phyloP scores from a whole-genome alignment of 108 stramenopile genomes.

The Cyclotella sp. region DNA sequence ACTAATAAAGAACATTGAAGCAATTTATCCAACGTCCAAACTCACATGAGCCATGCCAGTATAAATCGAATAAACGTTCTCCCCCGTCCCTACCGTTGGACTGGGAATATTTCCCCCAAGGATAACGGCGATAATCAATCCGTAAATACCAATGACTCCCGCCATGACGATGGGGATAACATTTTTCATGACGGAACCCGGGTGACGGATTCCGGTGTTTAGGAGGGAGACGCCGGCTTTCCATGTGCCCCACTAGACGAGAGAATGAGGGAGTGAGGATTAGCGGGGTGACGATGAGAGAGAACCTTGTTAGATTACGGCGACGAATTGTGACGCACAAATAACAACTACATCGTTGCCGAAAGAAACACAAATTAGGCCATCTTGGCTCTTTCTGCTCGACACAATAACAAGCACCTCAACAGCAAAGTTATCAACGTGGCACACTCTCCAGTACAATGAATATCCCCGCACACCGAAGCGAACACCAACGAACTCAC shows the following conservation, averaged over 20 bases:
- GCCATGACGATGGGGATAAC: slow-evolving; percentile 93
- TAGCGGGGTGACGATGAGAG: neutral
- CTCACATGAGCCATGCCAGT: slow-evolving; percentile 79
- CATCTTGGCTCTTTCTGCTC: too few species aligned
- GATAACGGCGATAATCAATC: slow-evolving; percentile 87
- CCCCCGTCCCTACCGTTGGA: slow-evolving; percentile 57
- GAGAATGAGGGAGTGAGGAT: neutral
- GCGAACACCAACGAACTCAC: slow-evolving; percentile 49
- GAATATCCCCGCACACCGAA: neutral
- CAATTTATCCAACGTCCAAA: neutral
- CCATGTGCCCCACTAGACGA: slow-evolving; percentile 86
- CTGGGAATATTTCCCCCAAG: slow-evolving; percentile 70
- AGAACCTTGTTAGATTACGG: neutral
- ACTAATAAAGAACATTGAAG: too few species aligned
- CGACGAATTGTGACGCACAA: too few species aligned
- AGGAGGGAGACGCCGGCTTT: slow-evolving; percentile 77
- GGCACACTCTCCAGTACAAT: too few species aligned
- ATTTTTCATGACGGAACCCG: slow-evolving; percentile 88
- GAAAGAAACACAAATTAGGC: too few species aligned
- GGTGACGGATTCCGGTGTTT: slow-evolving; percentile 91
- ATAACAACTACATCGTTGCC: too few species aligned
- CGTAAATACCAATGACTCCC: slow-evolving; percentile 92
- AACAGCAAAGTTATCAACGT: too few species aligned
- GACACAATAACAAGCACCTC: too few species aligned
- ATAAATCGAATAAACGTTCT: slow-evolving; percentile 81